Conservation (phyloP, 73 alveolate species). For the Paramecium tetraurelia region DNA sequence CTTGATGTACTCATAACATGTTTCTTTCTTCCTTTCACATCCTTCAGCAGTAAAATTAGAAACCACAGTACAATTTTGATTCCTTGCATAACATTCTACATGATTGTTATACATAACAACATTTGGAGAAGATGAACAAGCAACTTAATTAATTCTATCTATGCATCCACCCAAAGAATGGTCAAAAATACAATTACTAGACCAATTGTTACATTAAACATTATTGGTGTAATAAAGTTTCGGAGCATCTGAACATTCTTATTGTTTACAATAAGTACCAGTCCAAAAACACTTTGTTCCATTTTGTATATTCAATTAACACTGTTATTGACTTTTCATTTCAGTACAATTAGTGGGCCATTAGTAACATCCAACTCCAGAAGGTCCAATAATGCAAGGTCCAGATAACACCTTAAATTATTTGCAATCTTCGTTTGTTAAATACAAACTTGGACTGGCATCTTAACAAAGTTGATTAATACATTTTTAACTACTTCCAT, state of each 20-base stretch:
- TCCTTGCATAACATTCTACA: not conserved
- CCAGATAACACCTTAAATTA: not conserved
- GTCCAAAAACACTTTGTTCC: not conserved
- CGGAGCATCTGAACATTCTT: not conserved
- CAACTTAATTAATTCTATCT: not conserved
- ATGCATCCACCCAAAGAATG: not conserved
- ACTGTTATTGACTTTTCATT: not conserved
- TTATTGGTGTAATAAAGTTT: not conserved
- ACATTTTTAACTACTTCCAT: not conserved
- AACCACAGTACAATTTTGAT: not conserved
- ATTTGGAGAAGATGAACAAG: not conserved
- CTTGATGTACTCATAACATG: not conserved
- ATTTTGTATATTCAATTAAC: not conserved
- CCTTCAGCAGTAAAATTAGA: not conserved
- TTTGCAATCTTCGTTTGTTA: not conserved
- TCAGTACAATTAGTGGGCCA: not conserved
- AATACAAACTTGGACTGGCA: not conserved
- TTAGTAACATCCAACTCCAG: not conserved
- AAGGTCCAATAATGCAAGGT: not conserved
- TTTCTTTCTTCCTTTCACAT: not conserved
- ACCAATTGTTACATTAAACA: not conserved
- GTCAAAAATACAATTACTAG: not conserved
- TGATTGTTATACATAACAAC: not conserved
- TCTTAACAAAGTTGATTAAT: not conserved
- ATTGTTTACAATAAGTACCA: not conserved